phyloP scores from a whole-genome alignment of 2,329 filamentous ascomycete genomes.

The Scedosporium dehoogii region DNA sequence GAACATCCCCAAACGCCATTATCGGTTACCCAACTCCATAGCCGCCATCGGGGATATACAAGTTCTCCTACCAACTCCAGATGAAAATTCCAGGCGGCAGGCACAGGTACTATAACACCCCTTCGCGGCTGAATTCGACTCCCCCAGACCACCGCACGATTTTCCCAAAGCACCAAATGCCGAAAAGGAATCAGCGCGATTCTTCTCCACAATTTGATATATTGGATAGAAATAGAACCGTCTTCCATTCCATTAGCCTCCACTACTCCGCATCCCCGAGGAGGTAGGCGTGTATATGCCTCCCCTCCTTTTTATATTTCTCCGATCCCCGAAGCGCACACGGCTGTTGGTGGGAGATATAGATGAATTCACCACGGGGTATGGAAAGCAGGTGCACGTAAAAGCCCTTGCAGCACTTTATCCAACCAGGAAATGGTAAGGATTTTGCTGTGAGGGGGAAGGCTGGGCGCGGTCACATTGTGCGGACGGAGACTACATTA shows the following conservation, averaged over 20 bases:
- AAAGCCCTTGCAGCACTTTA: neutral
- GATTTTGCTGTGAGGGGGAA: neutral
- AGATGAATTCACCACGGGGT: neutral
- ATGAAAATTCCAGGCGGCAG: neutral
- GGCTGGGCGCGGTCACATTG: neutral
- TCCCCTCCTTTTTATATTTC: neutral
- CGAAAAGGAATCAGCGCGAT: neutral
- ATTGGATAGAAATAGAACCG: neutral
- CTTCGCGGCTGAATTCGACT: slow-evolving; percentile 4
- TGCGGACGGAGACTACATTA: neutral
- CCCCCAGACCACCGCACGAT: neutral
- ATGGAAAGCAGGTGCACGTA: too few relatives aligned
- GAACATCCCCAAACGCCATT: too few relatives aligned
- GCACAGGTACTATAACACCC: neutral
- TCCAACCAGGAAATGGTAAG: neutral
- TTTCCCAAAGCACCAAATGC: neutral
- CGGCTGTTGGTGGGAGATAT: neutral
- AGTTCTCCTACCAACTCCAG: too few relatives aligned
- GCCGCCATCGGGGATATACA: too few relatives aligned
- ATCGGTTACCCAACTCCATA: too few relatives aligned
- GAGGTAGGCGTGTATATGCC: neutral
- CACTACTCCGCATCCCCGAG: neutral
- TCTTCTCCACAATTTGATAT: neutral
- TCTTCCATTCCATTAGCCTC: neutral
- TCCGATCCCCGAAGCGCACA: neutral